Conservation (phyloP, 2,329 filamentous ascomycete species). For the Penicillium italicum region DNA sequence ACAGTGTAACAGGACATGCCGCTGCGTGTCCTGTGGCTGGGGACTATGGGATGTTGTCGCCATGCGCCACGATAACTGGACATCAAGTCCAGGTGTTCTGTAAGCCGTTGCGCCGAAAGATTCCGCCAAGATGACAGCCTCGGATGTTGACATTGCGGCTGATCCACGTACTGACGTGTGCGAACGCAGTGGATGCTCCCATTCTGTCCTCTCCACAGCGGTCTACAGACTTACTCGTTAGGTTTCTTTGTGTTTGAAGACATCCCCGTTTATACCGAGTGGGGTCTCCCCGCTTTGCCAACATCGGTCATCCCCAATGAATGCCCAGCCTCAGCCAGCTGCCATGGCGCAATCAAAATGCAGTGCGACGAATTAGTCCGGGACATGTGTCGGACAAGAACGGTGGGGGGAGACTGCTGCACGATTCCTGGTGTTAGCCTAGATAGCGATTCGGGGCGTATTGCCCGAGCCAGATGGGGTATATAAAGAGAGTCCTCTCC, state of each 20-base stretch:
- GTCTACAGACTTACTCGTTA: not conserved
- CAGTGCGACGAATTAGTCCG: conserved; percentile 14
- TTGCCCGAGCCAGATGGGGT: not conserved
- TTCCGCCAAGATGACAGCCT: not conserved
- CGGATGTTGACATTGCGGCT: not conserved
- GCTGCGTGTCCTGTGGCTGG: conserved; percentile 15
- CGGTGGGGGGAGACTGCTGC: conserved; percentile 8
- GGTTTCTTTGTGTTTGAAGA: not conserved
- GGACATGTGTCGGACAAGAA: conserved; percentile 20
- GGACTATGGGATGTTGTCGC: conserved; percentile 3
- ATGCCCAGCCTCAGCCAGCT: conserved; percentile 7
- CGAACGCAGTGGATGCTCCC: not conserved
- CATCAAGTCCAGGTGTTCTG: not conserved
- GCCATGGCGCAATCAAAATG: conserved; percentile 11
- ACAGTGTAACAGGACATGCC: conserved; percentile 15
- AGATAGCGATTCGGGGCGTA: not conserved
- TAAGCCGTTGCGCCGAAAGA: not conserved
- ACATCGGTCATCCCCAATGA: not conserved
- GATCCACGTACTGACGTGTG: not conserved
- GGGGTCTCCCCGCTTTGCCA: conserved; percentile 4
- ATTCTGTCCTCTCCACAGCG: not conserved
- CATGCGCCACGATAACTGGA: conserved; percentile 17
- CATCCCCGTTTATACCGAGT: not conserved
- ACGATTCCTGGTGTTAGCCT: not conserved
- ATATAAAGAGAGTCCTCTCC: conserved; percentile 6